phyloP scores from a whole-genome alignment of 139 green algal species.

The Auxenochlorella pyrenoidosa region DNA sequence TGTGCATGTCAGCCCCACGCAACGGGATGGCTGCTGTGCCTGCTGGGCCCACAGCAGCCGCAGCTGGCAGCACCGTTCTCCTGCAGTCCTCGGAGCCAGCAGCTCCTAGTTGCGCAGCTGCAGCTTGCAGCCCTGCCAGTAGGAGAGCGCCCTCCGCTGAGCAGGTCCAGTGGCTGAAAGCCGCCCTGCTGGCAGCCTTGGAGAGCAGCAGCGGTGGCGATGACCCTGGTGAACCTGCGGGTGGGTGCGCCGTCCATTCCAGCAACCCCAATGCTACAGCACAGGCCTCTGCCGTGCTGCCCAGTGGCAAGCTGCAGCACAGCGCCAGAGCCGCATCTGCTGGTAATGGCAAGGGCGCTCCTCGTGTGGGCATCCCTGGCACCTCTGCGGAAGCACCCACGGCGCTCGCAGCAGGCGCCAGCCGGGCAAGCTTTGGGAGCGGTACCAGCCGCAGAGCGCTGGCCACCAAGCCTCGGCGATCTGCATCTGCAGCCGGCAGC shows the following conservation, averaged over 20 bases:
- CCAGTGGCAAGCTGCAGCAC: not conserved
- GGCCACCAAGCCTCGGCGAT: no score
- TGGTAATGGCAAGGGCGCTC: not conserved
- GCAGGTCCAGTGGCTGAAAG: not conserved
- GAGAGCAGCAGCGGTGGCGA: not conserved
- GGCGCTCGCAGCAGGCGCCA: not conserved
- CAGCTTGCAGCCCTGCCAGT: not conserved
- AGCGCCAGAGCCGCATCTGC: not conserved
- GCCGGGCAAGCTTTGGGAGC: not conserved
- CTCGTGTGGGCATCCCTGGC: not conserved
- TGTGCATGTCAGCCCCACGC: not conserved
- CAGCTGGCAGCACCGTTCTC: no score
- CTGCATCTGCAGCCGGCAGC: no score
- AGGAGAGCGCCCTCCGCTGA: not conserved
- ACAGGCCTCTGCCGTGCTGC: no score
- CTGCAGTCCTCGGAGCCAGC: no score
- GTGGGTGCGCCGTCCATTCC: no score
- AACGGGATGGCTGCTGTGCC: not conserved
- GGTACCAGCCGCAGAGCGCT: not conserved
- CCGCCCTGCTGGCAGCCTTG: not conserved
- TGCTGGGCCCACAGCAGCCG: no score
- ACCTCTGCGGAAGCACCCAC: not conserved
- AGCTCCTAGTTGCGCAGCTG: not conserved
- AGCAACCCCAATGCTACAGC: no score
- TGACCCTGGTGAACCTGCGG: no score